These are phyloP conservation scores for Mycena metata DNA, from an alignment of 768 basidiomycete genomes.

Conservation along the genomic window DNA sequence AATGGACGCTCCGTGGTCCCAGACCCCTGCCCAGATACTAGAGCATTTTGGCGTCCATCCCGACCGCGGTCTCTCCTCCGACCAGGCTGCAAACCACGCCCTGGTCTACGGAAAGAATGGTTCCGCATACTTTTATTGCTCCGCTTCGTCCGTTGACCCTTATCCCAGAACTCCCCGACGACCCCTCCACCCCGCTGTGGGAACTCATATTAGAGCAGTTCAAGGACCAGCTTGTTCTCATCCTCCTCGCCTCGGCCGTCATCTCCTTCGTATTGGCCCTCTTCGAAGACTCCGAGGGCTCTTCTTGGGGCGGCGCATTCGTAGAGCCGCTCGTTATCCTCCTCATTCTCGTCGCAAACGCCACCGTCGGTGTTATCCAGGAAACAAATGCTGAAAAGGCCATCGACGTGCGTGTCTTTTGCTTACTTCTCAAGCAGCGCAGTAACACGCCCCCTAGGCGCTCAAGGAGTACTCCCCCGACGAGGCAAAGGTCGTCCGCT, in stretches of 20 bases:
- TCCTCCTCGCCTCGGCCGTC: conserved; percentile 93
- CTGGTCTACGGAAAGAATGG: conserved; percentile 91
- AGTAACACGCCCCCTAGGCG: conserved; percentile 66
- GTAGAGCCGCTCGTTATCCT: conserved; percentile 97
- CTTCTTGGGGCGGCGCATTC: conserved; percentile 84
- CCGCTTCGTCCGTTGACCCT: conserved; percentile 22
- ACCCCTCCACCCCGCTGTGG: conserved; percentile 92
- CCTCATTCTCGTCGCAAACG: conserved; percentile 95
- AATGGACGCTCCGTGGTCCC: conserved; percentile 87
- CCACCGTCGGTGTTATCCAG: conserved; percentile 97
- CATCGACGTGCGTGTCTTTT: conserved; percentile 83
- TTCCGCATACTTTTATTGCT: conserved; percentile 47
- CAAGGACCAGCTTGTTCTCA: conserved; percentile 98
- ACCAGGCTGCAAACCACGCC: conserved; percentile 80
- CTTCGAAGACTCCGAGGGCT: conserved; percentile 81
- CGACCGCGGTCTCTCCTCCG: conserved; percentile 70
- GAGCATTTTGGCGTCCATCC: conserved; percentile 80
- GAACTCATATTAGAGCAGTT: conserved; percentile 98
- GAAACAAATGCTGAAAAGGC: conserved; percentile 97
- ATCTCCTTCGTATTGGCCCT: conserved; percentile 94
- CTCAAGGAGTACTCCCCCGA: conserved; percentile 98
- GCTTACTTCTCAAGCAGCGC: conserved; percentile 19
- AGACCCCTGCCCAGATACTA: conserved; percentile 74
- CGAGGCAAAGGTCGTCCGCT: conserved; percentile 91
- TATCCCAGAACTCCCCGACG: conserved; percentile 87